Percentiles rank a stretch among this genome's conserved stretches.
Conservation (phyloP, 2,329 filamentous ascomycete species). For the Paracorniculantispora psalliotae region DNA sequence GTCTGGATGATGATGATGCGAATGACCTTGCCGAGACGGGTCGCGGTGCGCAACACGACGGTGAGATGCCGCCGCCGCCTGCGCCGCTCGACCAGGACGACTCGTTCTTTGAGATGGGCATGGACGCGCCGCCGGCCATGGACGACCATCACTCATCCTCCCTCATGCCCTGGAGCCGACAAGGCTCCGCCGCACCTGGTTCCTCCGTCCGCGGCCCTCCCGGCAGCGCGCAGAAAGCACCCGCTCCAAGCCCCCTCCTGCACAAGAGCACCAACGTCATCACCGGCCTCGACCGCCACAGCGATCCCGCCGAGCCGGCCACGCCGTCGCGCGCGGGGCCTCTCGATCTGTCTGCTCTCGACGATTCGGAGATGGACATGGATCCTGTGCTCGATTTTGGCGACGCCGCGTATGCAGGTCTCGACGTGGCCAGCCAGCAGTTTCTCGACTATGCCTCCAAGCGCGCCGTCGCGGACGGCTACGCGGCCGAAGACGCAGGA, state of each 20-base stretch:
- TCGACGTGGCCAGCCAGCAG: slow-evolving; percentile 42
- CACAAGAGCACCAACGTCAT: slow-evolving; percentile 30
- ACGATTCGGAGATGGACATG: slow-evolving; percentile 24
- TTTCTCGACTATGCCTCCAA: slow-evolving; percentile 42
- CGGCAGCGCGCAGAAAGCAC: slow-evolving; percentile 32
- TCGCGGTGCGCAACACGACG: slow-evolving; percentile 19
- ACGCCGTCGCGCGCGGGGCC: slow-evolving; percentile 22
- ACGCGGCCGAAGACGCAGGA: slow-evolving; percentile 22
- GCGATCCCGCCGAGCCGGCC: slow-evolving; percentile 31
- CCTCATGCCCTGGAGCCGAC: slow-evolving; percentile 49
- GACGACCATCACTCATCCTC: slow-evolving; percentile 59
- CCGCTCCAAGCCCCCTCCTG: slow-evolving; percentile 34
- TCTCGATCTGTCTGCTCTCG: slow-evolving; percentile 31
- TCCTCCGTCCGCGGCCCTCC: slow-evolving; percentile 36
- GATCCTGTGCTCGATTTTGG: slow-evolving; percentile 18
- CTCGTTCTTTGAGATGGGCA: slow-evolving; percentile 58
- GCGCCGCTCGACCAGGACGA: slow-evolving; percentile 30
- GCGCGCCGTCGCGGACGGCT: slow-evolving; percentile 28
- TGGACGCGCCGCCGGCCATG: slow-evolving; percentile 61
- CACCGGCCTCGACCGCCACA: slow-evolving; percentile 42
- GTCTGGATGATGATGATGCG: slow-evolving; percentile 14
- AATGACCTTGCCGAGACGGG: slow-evolving; percentile 24
- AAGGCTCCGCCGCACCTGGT: slow-evolving; percentile 39
- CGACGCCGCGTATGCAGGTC: slow-evolving; percentile 22
- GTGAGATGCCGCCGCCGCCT: slow-evolving; percentile 23